Conservation (phyloP, 2,329 filamentous ascomycete species). For the Alternaria metachromatica region DNA sequence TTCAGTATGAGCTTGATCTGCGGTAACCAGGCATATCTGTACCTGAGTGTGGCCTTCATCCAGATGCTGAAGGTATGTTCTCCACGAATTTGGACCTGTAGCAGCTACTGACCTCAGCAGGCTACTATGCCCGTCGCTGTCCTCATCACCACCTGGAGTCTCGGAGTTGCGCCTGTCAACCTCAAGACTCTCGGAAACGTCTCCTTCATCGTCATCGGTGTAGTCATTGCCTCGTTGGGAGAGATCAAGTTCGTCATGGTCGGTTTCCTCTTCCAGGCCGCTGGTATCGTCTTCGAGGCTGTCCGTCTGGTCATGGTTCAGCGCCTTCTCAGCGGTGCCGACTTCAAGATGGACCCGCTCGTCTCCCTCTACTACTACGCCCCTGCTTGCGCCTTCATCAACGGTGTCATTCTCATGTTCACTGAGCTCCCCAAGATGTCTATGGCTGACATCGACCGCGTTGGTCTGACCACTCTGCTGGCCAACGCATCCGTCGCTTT, state of each 20-base stretch:
- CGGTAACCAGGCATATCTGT: constrained; percentile 93
- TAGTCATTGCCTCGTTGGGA: constrained; percentile 91
- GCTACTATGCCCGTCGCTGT: constrained; percentile 95
- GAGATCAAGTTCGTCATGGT: constrained; percentile 91
- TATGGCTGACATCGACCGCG: constrained; percentile 73
- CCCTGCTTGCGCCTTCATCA: constrained; percentile 82
- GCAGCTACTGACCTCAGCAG: constrained; percentile 52
- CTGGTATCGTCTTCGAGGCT: constrained; percentile 81
- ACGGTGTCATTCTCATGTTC: constrained; percentile 73
- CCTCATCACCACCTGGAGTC: constrained; percentile 84
- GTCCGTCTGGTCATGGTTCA: constrained; percentile 85
- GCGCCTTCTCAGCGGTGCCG: constrained; percentile 77
- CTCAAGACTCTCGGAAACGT: constrained; percentile 90
- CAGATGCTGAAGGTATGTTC: constrained; percentile 91
- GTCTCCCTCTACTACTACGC: constrained; percentile 92
- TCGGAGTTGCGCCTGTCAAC: constrained; percentile 84
- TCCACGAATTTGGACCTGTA: background rate
- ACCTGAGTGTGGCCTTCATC: constrained; percentile 95
- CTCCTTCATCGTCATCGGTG: constrained; percentile 91
- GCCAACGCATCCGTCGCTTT: constrained; percentile 81
- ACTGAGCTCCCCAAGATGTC: constrained; percentile 75
- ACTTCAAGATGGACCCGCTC: constrained; percentile 91
- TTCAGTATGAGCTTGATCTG: constrained; percentile 97
- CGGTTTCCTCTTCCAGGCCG: constrained; percentile 80
- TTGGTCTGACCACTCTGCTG: constrained; percentile 75